phyloP scores from a whole-genome alignment of 306 rosid genomes.

The Cicer arietinum region DNA sequence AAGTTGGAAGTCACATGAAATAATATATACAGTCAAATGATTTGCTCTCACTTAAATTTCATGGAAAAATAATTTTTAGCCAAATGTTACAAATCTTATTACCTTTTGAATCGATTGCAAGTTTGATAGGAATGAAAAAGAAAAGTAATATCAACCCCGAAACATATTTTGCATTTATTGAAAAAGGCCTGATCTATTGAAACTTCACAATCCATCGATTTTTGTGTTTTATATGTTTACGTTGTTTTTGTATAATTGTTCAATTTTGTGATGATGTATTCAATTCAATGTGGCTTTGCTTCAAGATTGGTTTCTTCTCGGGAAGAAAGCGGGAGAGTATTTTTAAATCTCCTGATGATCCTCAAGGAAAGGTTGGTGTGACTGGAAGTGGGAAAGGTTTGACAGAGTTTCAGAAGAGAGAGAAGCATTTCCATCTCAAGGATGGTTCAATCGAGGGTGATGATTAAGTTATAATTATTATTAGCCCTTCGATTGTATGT shows the following conservation, averaged over 20 bases:
- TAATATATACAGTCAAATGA: too few relatives aligned
- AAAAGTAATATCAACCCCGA: neutral
- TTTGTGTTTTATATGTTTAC: neutral
- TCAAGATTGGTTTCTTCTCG: conserved; percentile 91
- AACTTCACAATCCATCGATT: neutral
- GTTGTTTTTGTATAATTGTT: neutral
- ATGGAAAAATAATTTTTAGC: too few relatives aligned
- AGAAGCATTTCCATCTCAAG: conserved; percentile 95
- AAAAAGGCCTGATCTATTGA: neutral
- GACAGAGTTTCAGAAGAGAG: conserved; percentile 96
- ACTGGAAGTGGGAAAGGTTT: conserved; percentile 99
- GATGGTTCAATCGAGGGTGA: conserved; percentile 81
- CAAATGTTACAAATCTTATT: too few relatives aligned
- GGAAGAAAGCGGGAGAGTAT: conserved; percentile 96
- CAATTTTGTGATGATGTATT: conserved; percentile 7
- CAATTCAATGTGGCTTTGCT: conserved; percentile 19
- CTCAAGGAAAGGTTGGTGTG: conserved; percentile 95
- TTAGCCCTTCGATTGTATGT: conserved; percentile 37
- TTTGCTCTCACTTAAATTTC: too few relatives aligned
- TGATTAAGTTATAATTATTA: conserved; percentile 53
- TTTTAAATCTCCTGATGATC: conserved; percentile 98
- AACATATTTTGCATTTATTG: neutral
- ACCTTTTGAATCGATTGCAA: too few relatives aligned
- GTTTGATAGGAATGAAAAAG: too few relatives aligned
- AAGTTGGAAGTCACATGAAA: too few relatives aligned